phyloP scores from a whole-genome alignment of 1,284 basidiomycete species.

The Tilletia walkeri region DNA sequence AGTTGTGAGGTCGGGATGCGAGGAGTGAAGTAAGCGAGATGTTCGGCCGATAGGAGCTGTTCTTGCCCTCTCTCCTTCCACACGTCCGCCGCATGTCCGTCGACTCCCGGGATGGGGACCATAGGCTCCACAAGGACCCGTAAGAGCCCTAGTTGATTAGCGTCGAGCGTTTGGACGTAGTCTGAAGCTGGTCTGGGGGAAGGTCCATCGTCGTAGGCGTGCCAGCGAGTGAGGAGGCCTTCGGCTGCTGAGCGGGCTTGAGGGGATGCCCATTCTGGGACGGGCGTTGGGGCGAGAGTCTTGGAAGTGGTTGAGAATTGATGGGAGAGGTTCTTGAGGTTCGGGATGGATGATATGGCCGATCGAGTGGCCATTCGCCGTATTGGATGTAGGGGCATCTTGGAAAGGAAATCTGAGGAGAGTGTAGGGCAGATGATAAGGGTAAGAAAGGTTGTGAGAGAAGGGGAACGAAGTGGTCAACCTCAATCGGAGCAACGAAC shows the following conservation, averaged over 20 bases:
- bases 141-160: conserved; percentile 9
- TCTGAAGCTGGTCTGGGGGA: neutral
- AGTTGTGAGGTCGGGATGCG: conserved; percentile 8
- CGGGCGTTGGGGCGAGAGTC: neutral
- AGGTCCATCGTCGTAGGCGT: neutral
- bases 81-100: no score
- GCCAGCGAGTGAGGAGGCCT: conserved; percentile 1
- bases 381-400: no score
- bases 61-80: neutral
- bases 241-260: neutral
- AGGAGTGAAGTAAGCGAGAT: conserved; percentile 25
- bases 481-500: no score
- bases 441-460: no score
- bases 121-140: conserved; percentile 9
- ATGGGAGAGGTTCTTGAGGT: no score
- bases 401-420: no score
- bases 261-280: conserved; percentile 5
- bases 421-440: no score
- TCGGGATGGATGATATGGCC: no score
- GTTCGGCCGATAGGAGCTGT: conserved; percentile 6
- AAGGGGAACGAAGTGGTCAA: no score
- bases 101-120: neutral
- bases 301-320: neutral
- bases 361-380: no score
- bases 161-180: neutral